Conservation (phyloP, 2,329 filamentous ascomycete species). For the Onygena corvina region DNA sequence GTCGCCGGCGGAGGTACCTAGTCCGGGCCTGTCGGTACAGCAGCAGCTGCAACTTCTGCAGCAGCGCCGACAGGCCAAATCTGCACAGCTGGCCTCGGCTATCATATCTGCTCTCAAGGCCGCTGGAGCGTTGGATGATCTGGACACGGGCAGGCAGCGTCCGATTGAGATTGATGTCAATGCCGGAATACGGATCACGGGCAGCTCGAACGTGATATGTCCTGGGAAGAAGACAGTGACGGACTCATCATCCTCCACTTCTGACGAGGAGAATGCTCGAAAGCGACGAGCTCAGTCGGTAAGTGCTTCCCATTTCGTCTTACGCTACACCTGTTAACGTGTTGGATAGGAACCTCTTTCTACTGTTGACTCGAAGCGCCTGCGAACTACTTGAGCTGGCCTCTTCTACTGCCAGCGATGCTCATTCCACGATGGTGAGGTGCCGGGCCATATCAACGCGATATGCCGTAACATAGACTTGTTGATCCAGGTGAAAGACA, state of each 20-base stretch:
- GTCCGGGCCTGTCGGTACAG: background rate
- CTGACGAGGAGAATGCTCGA: background rate
- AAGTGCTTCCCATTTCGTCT: background rate
- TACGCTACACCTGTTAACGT: background rate
- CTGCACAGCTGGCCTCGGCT: conserved; percentile 20
- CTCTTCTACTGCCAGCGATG: too few species aligned
- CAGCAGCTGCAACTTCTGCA: conserved; percentile 14
- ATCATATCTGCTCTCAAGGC: conserved; percentile 19
- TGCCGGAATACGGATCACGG: conserved; percentile 23
- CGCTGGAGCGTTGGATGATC: conserved; percentile 14
- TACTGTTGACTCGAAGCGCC: too few species aligned
- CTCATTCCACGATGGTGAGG: too few species aligned
- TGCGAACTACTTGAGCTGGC: too few species aligned
- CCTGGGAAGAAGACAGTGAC: conserved; percentile 10
- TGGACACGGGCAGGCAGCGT: conserved; percentile 11
- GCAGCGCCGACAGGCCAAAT: conserved; percentile 18
- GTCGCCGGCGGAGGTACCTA: conserved; percentile 5
- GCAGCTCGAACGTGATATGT: conserved; percentile 22
- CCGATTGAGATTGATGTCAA: conserved; percentile 22
- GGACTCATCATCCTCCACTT: background rate
- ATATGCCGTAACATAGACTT: too few species aligned
- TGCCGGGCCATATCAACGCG: too few species aligned
- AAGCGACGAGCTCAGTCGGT: conserved; percentile 14
- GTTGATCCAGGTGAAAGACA: too few species aligned
- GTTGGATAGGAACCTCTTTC: background rate